Base-by-base conservation (phyloP, 225 moss, liverwort and hornwort genomes). In the Thuidium tamariscinum region DNA sequence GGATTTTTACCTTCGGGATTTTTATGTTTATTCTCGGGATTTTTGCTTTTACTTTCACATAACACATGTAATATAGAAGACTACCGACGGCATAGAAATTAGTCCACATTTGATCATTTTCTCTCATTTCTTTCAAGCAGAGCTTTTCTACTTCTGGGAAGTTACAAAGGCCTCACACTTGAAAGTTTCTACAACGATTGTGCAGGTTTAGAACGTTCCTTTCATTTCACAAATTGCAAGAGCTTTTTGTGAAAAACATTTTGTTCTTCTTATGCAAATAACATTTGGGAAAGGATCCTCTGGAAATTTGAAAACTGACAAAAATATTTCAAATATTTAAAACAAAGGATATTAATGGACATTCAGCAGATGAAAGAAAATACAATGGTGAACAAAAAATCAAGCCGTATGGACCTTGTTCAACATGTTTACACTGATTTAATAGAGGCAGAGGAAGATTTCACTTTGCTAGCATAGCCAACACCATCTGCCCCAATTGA, bases 31-130 rank as follows among this genome's bases (percentile, higher is more conserved):
- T n/a, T n/a, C n/a, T n/a, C n/a, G n/a, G n/a, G n/a, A n/a, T n/a
- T n/a, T n/a, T n/a, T n/a, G n/a, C n/a, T n/a, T n/a, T n/a, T n/a
- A n/a, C n/a, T n/a, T n/a, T n/a, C n/a, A n/a, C n/a, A n/a, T n/a
- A n/a, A n/a, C n/a, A n/a, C n/a, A n/a, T n/a, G n/a, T n/a, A n/a
- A n/a, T n/a, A n/a, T n/a, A n/a, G n/a, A n/a, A n/a, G n/a, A n/a
- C n/a, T n/a, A n/a, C n/a, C n/a, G n/a, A n/a, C n/a, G n/a, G n/a
- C n/a, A n/a, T 66, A 11, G 15, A 42, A 42, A 70, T 70, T 29
- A 17, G 17, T 10, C 17, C 17, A 71, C 5, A 18, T 10, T 29
- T 29, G 0, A 29, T 1, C 0, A 0, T 30, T 27, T 14, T 44
- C 10, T n/a, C n/a, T 30, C 2, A 10, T 30, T 72, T 16, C 29